Evolutionary conservation across 192 early-diverging fungal genomes (phyloP), one percentile per base, ranked within the genome.

Genomic region (Coemansia sp.): DNA sequence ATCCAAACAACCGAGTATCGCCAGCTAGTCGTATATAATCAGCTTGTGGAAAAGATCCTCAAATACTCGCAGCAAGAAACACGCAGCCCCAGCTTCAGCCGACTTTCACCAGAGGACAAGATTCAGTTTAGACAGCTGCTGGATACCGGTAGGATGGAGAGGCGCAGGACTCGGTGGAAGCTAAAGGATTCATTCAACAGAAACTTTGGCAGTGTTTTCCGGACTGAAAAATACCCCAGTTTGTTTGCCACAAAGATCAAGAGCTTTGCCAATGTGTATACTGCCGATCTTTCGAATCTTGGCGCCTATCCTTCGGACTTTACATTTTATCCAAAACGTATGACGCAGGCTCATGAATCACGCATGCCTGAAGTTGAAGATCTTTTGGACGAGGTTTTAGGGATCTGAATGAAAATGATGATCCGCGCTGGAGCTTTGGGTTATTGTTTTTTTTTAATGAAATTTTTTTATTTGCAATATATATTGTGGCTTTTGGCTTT

Each of bases 191-290:
- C 67, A 11, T 82, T 81, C 50, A 84, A 82, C 46, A 42, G 60
- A 0, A 67, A 77, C 37, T 84, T 84, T 73, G 83, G 83, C 30
- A 79, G 77, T 26, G 83, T 82, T 13, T 84, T 84, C 34, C 45
- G 83, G 15, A 79, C 83, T 8, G 70, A 81, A 42, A 74, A 82
- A 51, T 66, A 84, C 55, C 79, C 83, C 0, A 78, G 77, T 19
- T 58, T 77, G 48, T 84, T 84, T 64, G 78, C 83, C 5, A 77
- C 78, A 35, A 84, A 84, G 57, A 75, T 84, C 37, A 59, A 60
- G 46, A 41, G 64, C 19, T 78, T 72, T 47, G 69, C 76, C 9
- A 72, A 71, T 24, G 45, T 78, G 27, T 78, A 84, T 18, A 84
- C 78, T 5, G 72, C 83, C 0, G 63, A 79, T 42, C 38, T 84